Evolutionary conservation across 2,329 filamentous ascomycete species (phyloP), one percentile per base, ranked within the genome.

Genomic region (Celoporthe dispersa): DNA sequence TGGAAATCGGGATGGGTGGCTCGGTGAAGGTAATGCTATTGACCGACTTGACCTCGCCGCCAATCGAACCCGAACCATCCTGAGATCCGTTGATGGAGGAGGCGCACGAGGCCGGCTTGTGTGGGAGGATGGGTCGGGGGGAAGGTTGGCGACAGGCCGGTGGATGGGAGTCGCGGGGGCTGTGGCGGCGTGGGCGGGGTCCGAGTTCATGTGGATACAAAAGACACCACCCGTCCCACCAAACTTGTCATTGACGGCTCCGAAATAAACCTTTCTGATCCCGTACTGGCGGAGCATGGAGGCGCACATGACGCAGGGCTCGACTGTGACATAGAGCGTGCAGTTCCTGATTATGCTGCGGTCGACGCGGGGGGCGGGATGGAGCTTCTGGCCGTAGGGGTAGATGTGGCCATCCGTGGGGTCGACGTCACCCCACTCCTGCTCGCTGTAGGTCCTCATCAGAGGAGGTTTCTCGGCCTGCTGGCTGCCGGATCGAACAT

Each of bases 221-320:
- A 99, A 90, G 19, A 99, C 96, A 67, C 97, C 95, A 1, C 96
- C 96, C 22, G 94, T 97, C 41, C 97, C 96, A 9, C 96, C 96
- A 82, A 99, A 99, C 70, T 97, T 93, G 82, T 99, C 96, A 79
- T 99, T 99, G 75, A 92, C 89, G 71, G 94, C 97, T 5, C 96
- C 97, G 80, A 96, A 99, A 80, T 95, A 98, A 41, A 99, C 96
- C 74, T 91, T 92, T 72, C 92, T 89, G 80, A 99, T 94, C 19
- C 90, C 88, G 73, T 97, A 91, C 80, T 99, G 97, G 66, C 94
- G 90, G 65, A 99, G 86, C 67, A 97, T 89, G 8, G 94, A 97
- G 16, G 96, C 96, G 79, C 96, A 99, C 96, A 99, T 99, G 82
- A 99, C 94, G 80, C 96, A 99, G 5, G 96, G 96, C 81, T 99